These are phyloP conservation scores for Alternaria panax DNA, from an alignment of 2,329 filamentous ascomycete species.

Conservation along the genomic window DNA sequence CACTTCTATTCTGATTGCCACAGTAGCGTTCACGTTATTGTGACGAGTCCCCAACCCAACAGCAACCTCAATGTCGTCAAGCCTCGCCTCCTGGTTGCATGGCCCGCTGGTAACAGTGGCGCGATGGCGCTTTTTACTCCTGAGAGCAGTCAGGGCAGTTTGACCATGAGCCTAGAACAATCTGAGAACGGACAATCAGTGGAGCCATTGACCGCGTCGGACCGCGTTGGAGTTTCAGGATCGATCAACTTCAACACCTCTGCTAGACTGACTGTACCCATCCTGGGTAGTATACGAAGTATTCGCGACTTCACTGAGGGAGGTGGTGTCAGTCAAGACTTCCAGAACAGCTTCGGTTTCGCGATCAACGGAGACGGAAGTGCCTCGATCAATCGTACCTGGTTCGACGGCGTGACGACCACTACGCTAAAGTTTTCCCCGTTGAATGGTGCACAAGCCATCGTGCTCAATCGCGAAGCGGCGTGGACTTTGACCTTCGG, in stretches of 20 bases:
- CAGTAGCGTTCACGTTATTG: conserved; percentile 64
- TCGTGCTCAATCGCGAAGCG: conserved; percentile 15
- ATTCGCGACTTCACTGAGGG: conserved; percentile 71
- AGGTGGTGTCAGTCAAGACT: conserved; percentile 58
- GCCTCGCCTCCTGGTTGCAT: conserved; percentile 66
- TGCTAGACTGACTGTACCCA: conserved; percentile 62
- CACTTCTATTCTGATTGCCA: conserved; percentile 73
- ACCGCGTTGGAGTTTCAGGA: conserved; percentile 61
- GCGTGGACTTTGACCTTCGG: conserved; percentile 58
- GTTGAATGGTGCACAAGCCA: conserved; percentile 29
- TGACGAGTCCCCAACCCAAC: conserved; percentile 64
- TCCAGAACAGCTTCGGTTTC: conserved; percentile 63
- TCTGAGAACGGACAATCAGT: conserved; percentile 56
- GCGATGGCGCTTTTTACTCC: conserved; percentile 65
- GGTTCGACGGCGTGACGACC: conserved; percentile 69
- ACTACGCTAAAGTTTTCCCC: conserved; percentile 59
- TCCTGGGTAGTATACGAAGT: conserved; percentile 68
- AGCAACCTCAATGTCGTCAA: conserved; percentile 64
- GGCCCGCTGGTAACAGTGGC: conserved; percentile 72
- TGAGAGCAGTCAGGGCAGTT: conserved; percentile 60
- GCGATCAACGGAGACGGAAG: conserved; percentile 52
- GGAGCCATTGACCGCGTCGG: conserved; percentile 53
- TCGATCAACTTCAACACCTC: conserved; percentile 65
- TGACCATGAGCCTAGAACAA: conserved; percentile 63
- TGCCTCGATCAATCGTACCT: conserved; percentile 60